These are phyloP conservation scores for Microcyclospora pomicola DNA, from an alignment of 2,329 filamentous ascomycete species.

Conservation along the genomic window DNA sequence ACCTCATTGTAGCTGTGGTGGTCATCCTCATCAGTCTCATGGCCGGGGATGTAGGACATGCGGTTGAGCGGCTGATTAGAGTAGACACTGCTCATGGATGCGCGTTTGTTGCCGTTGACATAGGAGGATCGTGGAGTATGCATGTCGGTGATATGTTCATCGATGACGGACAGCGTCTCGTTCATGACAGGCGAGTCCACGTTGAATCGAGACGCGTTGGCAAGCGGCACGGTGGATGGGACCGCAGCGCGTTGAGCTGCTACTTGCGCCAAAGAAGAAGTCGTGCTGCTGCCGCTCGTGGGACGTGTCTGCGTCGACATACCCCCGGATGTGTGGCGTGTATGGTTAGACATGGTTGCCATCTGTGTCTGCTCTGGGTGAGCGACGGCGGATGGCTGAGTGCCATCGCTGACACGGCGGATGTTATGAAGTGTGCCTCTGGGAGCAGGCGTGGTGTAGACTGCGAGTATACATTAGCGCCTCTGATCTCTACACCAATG, in stretches of 20 bases:
- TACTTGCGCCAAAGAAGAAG: constrained; percentile 5
- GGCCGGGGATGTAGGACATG: constrained; percentile 81
- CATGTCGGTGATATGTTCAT: constrained; percentile 91
- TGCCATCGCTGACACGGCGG: constrained; percentile 19
- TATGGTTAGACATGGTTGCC: constrained; percentile 1
- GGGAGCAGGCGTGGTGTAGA: constrained; percentile 26
- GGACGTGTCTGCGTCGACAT: constrained; percentile 5
- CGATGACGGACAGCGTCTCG: constrained; percentile 88
- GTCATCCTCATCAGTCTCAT: constrained; percentile 91
- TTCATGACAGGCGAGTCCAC: constrained; percentile 60
- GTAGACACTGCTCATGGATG: constrained; percentile 61
- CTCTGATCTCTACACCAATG: constrained; percentile 7
- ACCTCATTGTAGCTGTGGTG: constrained; percentile 52
- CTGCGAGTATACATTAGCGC: constrained; percentile 8
- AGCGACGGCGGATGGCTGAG: constrained; percentile 2
- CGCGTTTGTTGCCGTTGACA: constrained; percentile 28
- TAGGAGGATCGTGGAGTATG: constrained; percentile 43
- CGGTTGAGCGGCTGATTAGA: constrained; percentile 60
- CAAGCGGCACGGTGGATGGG: constrained; percentile 1
- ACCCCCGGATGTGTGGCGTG: constrained; percentile 3
- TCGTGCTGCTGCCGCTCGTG: constrained; percentile 3
- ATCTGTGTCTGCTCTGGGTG: constrained; percentile 1
- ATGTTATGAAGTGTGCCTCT: constrained; percentile 19
- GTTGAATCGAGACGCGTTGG: constrained; percentile 8
- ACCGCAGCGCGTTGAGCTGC: background rate